Evolutionary conservation across 805 yeast genomes (phyloP), one percentile per base, ranked within the genome.

Genomic region (Myxozyma geophila): DNA sequence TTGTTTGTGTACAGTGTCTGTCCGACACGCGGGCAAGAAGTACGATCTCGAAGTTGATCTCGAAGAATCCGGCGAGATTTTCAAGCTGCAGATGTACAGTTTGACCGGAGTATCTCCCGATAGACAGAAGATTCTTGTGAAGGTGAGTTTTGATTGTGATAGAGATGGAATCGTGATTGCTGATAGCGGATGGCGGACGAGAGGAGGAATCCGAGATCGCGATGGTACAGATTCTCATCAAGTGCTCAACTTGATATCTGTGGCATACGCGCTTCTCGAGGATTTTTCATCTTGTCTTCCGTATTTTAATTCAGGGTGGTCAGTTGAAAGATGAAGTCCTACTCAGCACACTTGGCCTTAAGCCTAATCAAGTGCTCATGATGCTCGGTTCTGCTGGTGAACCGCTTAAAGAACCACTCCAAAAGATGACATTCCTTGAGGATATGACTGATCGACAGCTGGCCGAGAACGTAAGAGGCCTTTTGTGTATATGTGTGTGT

Each of bases 361-460:
- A 88, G 71, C 80, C 84, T 23, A 84, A 84, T 40, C 89, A 88
- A 69, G 79, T 84, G 13, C 80, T 93, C 23, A 89, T 95, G 96
- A 90, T 95, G 62, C 80, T 95, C 61, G 99, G 99, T 28, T 88
- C 98, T 0, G 93, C 97, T 1, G 95, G 89, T 60, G 84, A 82
- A 61, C 77, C 85, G 58, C 84, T 83, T 41, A 63, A 74, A 67
- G 74, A 78, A 41, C 89, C 89, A 13, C 80, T 80, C 13, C 81
- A 79, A 12, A 80, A 82, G 63, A 81, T 79, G 54, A 85, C 84
- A 36, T 89, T 90, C 67, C 74, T 87, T 46, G 96, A 89, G 75
- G 97, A 89, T 74, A 76, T 88, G 74, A 80, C 82, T 41, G 81
- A 78, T 72, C 76, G 74, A 68, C 80, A 79, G 63, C 70, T 62